Base-by-base conservation (phyloP, 2,329 filamentous ascomycete species). In the Xylaria sp. region DNA sequence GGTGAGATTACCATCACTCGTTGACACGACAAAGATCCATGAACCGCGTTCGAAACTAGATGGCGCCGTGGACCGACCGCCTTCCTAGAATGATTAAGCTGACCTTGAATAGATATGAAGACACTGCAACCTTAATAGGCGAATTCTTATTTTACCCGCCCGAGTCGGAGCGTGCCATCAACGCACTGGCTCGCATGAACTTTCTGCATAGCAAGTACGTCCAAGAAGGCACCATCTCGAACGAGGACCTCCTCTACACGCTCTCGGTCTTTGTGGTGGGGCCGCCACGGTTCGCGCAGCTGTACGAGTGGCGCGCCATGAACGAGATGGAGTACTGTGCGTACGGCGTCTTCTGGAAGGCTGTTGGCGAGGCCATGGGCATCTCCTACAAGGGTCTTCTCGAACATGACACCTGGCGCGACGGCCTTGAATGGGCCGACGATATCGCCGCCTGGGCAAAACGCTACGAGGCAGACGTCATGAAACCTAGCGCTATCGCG, bases 271-370 rank as follows among this genome's bases (percentile, higher is more conserved):
- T 93, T 76, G 85, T 91, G 20, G 82, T 86, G 0, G 89, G 94
- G 76, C 91, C 92, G 0, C 79, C 87, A 37, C 82, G 85, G 15
- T 94, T 91, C 83, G 85, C 92, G 39, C 78, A 84, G 5, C 81
- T 81, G 6, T 92, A 89, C 74, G 93, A 95, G 77, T 95, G 92
- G 92, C 87, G 92, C 1, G 48, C 81, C 4, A 78, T 93, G 25
- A 90, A 86, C 18, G 87, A 90, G 0, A 83, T 94, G 79, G 92
- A 94, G 78, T 78, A 83, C 10, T 92, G 90, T 70, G 91, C 91
- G 0, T 79, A 91, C 37, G 89, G 87, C 18, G 89, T 88, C 0
- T 89, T 92, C 75, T 94, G 91, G 91, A 92, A 92, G 78, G 84
- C 84, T 62, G 80, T 93, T 18, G 92, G 91, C 15, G 89, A 93